A percentile compares a stretch with the other conserved stretches of the same genome.
Evolutionary conservation across 805 yeast genomes (phyloP).

Genomic region (Cyberlindnera suaveolens): DNA sequence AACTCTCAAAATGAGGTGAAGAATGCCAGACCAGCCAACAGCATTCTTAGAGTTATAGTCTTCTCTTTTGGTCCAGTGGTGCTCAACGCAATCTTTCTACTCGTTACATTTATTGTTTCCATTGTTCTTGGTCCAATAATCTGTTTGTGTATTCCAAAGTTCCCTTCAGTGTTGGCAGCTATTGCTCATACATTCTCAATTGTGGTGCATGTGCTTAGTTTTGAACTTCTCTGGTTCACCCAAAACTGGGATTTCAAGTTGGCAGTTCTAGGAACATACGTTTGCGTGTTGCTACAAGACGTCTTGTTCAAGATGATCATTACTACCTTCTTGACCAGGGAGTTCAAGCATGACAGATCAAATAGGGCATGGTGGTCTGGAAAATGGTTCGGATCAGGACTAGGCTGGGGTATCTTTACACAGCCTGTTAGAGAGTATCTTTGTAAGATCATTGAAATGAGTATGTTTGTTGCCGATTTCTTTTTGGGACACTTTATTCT

Average conservation of each 20-base stretch:
- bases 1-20: slow-evolving; percentile 46
- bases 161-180: slow-evolving; percentile 46
- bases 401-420: slow-evolving; percentile 47
- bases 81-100: slow-evolving; percentile 35
- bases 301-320: slow-evolving; percentile 41
- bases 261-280: slow-evolving; percentile 49
- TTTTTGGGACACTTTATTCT: slow-evolving; percentile 47
- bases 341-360: slow-evolving; percentile 44
- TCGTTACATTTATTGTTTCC: slow-evolving; percentile 37
- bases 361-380: slow-evolving; percentile 73
- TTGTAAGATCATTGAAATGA: slow-evolving; percentile 52
- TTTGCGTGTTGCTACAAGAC: slow-evolving; percentile 41
- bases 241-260: slow-evolving; percentile 51
- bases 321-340: slow-evolving; percentile 45
- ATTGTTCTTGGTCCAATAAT: slow-evolving; percentile 41
- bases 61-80: slow-evolving; percentile 43
- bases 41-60: slow-evolving; percentile 37
- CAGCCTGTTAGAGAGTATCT: slow-evolving; percentile 54
- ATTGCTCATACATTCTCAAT: slow-evolving; percentile 42
- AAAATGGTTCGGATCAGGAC: slow-evolving; percentile 50
- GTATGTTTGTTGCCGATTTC: slow-evolving; percentile 50
- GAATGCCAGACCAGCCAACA: slow-evolving; percentile 30
- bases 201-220: slow-evolving; percentile 39
- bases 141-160: slow-evolving; percentile 30
- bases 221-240: slow-evolving; percentile 48